These are phyloP conservation scores for Trichoderma asperellum DNA, from an alignment of 2,329 filamentous ascomycete genomes.

Conservation along the genomic window DNA sequence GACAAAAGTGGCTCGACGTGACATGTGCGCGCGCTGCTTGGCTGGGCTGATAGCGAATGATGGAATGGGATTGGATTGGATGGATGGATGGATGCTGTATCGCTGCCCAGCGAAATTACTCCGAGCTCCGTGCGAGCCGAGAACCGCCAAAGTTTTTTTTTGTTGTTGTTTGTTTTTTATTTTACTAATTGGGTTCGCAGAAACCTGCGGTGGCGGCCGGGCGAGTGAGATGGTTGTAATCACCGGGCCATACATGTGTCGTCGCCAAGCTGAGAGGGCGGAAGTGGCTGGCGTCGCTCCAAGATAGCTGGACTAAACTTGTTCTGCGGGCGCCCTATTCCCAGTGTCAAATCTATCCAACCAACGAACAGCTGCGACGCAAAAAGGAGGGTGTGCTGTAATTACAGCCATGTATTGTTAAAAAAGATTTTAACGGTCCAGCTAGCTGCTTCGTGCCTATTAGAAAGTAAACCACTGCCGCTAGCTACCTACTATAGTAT, in stretches of 20 bases:
- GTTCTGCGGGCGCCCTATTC: constrained; percentile 9
- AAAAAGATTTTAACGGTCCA: not conserved
- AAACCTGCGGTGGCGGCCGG: not conserved
- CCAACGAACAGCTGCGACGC: not conserved
- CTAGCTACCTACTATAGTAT: not conserved
- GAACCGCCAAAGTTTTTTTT: not conserved
- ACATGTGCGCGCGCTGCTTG: not conserved
- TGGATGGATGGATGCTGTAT: not conserved
- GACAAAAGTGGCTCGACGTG: no score
- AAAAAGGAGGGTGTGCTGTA: not conserved
- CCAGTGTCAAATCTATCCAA: not conserved
- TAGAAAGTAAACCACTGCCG: not conserved
- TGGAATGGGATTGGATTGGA: not conserved
- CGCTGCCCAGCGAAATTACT: not conserved
- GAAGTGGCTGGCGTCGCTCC: not conserved
- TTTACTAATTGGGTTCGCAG: constrained; percentile 4
- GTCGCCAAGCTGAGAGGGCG: not conserved
- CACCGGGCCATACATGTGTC: constrained; percentile 1
- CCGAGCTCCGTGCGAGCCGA: constrained; percentile 14
- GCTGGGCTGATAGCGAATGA: not conserved
- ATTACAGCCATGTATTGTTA: not conserved
- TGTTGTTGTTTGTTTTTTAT: not conserved
- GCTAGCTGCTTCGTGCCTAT: not conserved
- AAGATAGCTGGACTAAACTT: not conserved
- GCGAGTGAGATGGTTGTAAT: not conserved